A percentile compares a stretch with the other conserved stretches of the same genome.
These are phyloP conservation scores for Hansenula anomala DNA, from an alignment of 1,139 yeast genomes.

Conservation along the genomic window DNA sequence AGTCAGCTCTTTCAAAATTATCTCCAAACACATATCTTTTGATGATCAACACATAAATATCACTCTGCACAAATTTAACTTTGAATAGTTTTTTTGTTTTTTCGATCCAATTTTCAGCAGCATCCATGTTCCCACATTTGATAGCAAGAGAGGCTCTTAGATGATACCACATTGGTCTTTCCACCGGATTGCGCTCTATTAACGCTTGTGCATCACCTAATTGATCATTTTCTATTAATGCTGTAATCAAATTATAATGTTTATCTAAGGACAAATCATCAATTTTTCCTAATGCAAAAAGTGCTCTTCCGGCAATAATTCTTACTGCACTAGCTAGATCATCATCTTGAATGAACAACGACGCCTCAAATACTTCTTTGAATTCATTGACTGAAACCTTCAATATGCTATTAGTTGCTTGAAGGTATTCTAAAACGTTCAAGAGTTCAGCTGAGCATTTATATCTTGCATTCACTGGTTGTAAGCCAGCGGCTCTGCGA, in stretches of 20 bases:
- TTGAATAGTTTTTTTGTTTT: neutral
- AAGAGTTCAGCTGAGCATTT: neutral
- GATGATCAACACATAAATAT: neutral
- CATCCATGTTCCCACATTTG: neutral
- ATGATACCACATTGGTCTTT: neutral
- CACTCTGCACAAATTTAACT: neutral
- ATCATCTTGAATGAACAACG: neutral
- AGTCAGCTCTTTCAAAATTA: conserved; percentile 1
- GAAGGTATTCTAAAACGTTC: neutral
- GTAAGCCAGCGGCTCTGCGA: too few relatives aligned
- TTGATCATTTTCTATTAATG: neutral
- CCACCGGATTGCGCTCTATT: neutral
- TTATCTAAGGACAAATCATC: neutral
- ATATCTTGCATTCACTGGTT: too few relatives aligned
- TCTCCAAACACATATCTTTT: neutral
- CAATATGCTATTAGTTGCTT: neutral
- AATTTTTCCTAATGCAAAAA: neutral
- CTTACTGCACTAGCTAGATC: neutral
- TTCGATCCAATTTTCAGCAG: neutral
- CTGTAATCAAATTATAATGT: neutral
- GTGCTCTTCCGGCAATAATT: neutral
- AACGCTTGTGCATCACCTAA: neutral
- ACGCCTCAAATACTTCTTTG: neutral
- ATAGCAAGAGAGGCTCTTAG: neutral
- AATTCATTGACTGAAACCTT: neutral